Percentiles rank a stretch among this genome's conserved stretches.
Evolutionary conservation across 345 rosid genomes (phyloP).

Genomic region (Sisymbrium irio): DNA sequence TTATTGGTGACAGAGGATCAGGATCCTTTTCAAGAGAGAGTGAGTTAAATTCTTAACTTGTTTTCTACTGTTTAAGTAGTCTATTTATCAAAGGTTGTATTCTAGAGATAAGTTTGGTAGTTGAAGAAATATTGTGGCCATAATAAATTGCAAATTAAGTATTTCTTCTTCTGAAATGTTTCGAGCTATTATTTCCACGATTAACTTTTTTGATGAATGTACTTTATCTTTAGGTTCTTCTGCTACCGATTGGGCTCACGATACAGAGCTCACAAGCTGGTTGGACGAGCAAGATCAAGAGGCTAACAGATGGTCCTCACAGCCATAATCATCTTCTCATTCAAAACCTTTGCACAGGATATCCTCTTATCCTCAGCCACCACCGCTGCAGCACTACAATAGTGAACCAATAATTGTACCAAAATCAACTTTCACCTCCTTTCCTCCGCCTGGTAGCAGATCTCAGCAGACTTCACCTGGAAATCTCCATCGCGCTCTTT

Average conservation of each 20-base stretch:
- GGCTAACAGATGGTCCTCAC: conserved; percentile 87
- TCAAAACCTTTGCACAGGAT: conserved; percentile 79
- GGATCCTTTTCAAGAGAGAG: conserved; percentile 99
- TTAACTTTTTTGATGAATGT: not conserved
- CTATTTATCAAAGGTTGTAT: not conserved
- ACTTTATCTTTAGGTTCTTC: conserved; percentile 70
- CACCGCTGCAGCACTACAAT: conserved; percentile 58
- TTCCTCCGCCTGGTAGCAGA: conserved; percentile 81
- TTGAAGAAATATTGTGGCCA: not conserved
- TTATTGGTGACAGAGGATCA: conserved; percentile 95
- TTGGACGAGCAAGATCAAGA: conserved; percentile 68
- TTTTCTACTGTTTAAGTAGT: not conserved
- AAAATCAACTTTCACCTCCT: conserved; percentile 75
- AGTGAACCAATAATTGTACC: conserved; percentile 67
- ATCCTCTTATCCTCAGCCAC: conserved; percentile 79
- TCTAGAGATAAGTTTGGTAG: not conserved
- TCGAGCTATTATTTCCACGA: not conserved
- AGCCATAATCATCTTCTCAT: conserved; percentile 62
- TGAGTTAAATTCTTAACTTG: conserved; percentile 44
- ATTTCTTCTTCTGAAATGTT: not conserved
- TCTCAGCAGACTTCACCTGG: conserved; percentile 56
- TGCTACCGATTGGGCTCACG: conserved; percentile 84
- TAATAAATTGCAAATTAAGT: not conserved
- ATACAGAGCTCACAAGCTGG: conserved; percentile 70
- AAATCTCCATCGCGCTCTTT: conserved; percentile 46